Base-by-base conservation (phyloP, 371 early-diverging fungal species). In the Dichotomocladium elegans region DNA sequence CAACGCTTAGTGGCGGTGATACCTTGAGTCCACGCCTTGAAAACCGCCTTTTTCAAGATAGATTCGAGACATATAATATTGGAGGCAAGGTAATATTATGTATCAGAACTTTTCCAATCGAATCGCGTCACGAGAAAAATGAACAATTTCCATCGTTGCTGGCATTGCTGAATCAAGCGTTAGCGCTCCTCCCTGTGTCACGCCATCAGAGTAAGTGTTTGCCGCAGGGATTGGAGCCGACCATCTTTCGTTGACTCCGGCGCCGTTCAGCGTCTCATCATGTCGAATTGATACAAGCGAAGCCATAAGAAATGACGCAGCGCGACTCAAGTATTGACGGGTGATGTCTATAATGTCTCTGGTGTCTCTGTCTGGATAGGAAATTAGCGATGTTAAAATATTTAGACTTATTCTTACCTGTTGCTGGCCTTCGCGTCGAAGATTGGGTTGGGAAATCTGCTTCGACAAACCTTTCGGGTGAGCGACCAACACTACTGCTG, bases 61-160 rank as follows among this genome's bases (percentile, higher is more conserved):
- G n/a, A n/a, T n/a, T n/a, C n/a, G n/a, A n/a, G n/a, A n/a, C n/a
- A 37, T 37, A 6, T 15, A 37, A 15, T 11, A 7, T 5, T 37
- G 5, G 37, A 17, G 12, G 35, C 35, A 37, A 37, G 21, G 37
- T n/a, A 30, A 3, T 9, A 30, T 31, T 19, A 1, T 17, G 19
- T 53, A 27, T 55, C 48, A 72, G 41, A 72, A 72, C 22, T 61
- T 37, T 50, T 68, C 63, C 17, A 72, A 35, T 14, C 66, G 65
- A 24, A 72, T 49, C 2, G 72, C 72, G 33, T 68, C 68, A 53
- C 60, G 48, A 47, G 72, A 68, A 31, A 68, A 25, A 51, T 61
- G 70, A 37, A 64, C 53, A 29, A 66, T 66, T 2, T 59, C 55
- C n/a, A 51, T 59, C 14, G 66, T 58, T 21, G 29, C 42, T 3